These are phyloP conservation scores for Neonectria ditissima DNA, from an alignment of 2,329 filamentous ascomycete genomes.

Conservation along the genomic window DNA sequence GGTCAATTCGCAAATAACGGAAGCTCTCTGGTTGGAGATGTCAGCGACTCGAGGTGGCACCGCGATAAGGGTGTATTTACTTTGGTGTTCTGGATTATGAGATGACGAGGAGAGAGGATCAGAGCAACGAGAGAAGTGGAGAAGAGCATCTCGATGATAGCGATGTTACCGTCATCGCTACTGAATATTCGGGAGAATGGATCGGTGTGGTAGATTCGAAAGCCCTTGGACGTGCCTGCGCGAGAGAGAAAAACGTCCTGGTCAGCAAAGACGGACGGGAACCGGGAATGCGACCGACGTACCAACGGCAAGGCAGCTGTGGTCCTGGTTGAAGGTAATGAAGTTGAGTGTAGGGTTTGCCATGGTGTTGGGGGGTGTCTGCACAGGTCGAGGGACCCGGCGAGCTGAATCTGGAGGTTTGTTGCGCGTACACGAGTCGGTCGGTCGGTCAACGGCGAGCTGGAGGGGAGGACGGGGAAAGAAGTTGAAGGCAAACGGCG, in stretches of 20 bases:
- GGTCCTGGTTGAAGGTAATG: conserved; percentile 99
- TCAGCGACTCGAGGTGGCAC: conserved; percentile 31
- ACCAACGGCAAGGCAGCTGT: conserved; percentile 96
- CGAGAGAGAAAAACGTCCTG: conserved; percentile 1
- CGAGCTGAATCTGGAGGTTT: background rate
- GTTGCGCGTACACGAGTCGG: background rate
- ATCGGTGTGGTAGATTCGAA: conserved; percentile 96
- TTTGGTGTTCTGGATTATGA: conserved; percentile 98
- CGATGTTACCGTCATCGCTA: conserved; percentile 93
- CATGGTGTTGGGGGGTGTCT: conserved; percentile 59
- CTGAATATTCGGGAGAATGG: conserved; percentile 96
- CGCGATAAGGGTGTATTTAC: conserved; percentile 56
- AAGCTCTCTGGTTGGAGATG: conserved; percentile 62
- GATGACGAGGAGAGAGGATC: conserved; percentile 88
- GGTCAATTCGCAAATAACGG: conserved; percentile 97
- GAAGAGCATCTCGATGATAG: conserved; percentile 98
- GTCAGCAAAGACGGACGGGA: conserved; percentile 24
- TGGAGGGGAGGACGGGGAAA: background rate
- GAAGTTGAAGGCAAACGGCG: background rate
- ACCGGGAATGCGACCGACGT: conserved; percentile 51
- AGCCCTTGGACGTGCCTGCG: conserved; percentile 88
- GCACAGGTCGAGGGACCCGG: background rate
- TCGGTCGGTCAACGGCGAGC: conserved; percentile 1
- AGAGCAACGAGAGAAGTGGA: conserved; percentile 96
- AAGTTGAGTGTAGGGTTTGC: conserved; percentile 86